A percentile compares a stretch with the other conserved stretches of the same genome.
Evolutionary conservation across 148 eudicot genomes (phyloP).

Genomic region (Rhododendron ferrugineum): DNA sequence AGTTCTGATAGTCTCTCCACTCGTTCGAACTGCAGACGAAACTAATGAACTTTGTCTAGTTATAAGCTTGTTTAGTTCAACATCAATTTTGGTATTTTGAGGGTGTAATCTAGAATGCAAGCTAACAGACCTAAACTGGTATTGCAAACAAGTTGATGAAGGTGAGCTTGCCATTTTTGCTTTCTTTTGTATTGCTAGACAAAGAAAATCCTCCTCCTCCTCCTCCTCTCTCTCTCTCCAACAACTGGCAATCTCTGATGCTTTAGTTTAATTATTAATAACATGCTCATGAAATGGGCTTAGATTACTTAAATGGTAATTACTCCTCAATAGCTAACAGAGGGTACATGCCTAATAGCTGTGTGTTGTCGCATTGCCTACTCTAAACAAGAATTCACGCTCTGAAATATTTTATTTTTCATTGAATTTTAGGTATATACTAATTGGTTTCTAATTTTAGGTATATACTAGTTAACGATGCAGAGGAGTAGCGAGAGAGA

Average conservation of each 20-base stretch:
- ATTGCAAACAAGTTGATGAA: background rate
- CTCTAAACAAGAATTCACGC: background rate
- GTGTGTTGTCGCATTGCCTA: background rate
- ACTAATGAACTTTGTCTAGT: constrained; percentile 16
- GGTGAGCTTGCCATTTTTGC: background rate
- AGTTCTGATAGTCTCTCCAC: constrained; percentile 23
- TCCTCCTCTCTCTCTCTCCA: background rate
- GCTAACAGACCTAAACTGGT: constrained; percentile 42
- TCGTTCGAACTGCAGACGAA: constrained; percentile 6
- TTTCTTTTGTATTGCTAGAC: background rate
- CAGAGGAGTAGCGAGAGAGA: too few relatives aligned
- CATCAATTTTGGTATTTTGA: constrained; percentile 27
- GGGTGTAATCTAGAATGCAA: constrained; percentile 35
- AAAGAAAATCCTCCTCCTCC: too few relatives aligned
- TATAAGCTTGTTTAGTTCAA: constrained; percentile 41
- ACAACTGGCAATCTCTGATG: too few relatives aligned
- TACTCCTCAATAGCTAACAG: too few relatives aligned
- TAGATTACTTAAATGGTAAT: too few relatives aligned
- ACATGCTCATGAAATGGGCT: too few relatives aligned
- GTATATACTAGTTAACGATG: too few relatives aligned
- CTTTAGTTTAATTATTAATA: too few relatives aligned
- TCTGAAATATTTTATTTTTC: background rate
- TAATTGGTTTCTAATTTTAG: too few relatives aligned
- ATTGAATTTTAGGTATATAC: background rate
- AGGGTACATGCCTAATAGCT: too few relatives aligned